phyloP scores from a whole-genome alignment of 108 stramenopile species.

The Skeletonema tropicum region DNA sequence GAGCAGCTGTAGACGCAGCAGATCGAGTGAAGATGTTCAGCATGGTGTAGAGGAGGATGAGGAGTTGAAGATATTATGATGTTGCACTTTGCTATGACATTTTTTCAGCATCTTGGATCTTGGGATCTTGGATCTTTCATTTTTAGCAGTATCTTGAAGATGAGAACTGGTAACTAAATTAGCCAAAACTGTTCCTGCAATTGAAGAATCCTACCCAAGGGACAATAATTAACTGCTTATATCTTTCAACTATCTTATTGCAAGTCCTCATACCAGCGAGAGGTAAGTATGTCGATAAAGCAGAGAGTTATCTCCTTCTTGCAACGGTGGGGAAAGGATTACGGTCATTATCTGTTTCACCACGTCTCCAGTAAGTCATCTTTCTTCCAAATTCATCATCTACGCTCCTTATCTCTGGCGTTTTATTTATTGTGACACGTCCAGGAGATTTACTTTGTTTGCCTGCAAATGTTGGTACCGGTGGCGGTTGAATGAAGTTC shows the following conservation, averaged over 20 bases:
- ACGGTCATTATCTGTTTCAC: slow-evolving; percentile 62
- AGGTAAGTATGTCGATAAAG: no score
- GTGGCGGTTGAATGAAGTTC: slow-evolving; percentile 40
- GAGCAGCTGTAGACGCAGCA: not conserved
- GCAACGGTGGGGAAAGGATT: slow-evolving; percentile 53
- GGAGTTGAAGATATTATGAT: no score
- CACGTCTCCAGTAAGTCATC: slow-evolving; percentile 69
- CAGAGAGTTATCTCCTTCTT: slow-evolving; percentile 1
- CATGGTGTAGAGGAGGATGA: not conserved
- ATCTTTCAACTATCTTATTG: no score
- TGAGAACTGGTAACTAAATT: no score
- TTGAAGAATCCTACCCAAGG: no score
- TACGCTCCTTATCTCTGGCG: slow-evolving; percentile 53
- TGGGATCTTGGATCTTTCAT: no score
- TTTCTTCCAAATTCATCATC: slow-evolving; percentile 68
- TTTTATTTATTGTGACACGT: slow-evolving; percentile 36
- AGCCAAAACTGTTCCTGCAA: no score
- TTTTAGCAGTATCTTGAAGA: no score
- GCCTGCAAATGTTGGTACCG: not conserved
- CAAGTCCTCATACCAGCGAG: no score
- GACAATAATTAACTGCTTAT: not conserved
- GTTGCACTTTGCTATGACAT: no score
- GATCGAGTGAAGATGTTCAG: not conserved
- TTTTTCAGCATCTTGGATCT: no score
- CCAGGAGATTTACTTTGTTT: slow-evolving; percentile 6